Percentiles rank a stretch among this genome's conserved stretches.
Evolutionary conservation across 306 rosid species (phyloP).

Genomic region (Vicia sativa): DNA sequence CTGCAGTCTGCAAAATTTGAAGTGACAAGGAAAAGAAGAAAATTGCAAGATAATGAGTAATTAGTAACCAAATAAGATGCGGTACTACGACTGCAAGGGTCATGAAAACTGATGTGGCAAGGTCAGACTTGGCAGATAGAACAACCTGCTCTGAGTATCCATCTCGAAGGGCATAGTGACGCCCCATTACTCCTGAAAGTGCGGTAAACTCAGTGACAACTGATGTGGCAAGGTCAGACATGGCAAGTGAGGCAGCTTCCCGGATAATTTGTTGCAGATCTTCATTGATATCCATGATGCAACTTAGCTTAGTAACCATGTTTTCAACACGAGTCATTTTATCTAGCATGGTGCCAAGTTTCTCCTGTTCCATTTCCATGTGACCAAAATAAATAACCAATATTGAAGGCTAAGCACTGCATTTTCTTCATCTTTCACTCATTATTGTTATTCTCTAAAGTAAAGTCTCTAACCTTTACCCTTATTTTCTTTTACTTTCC

Average conservation of each 20-base stretch:
- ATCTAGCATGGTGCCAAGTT: conserved; percentile 94
- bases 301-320: conserved; percentile 57
- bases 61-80: conserved; percentile 12
- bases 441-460: conserved; percentile 21
- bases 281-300: conserved; percentile 55
- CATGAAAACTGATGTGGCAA: not conserved
- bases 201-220: conserved; percentile 96
- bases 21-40: conserved; percentile 27
- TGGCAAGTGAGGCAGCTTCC: conserved; percentile 92
- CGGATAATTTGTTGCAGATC: conserved; percentile 49
- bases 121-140: conserved; percentile 3
- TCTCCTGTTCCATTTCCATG: conserved; percentile 66
- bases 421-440: conserved; percentile 17
- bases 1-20: conserved; percentile 65
- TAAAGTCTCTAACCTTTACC: conserved; percentile 16
- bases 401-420: conserved; percentile 32
- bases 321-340: conserved; percentile 75
- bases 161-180: conserved; percentile 90
- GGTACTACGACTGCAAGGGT: not conserved
- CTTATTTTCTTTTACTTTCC: not conserved
- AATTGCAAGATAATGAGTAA: conserved; percentile 28
- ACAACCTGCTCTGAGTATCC: conserved; percentile 89
- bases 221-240: conserved; percentile 95
- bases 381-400: conserved; percentile 34
- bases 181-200: conserved; percentile 93